Evolutionary conservation across 345 rosid species (phyloP), one percentile per base, ranked within the genome.

Genomic region (Rhodamnia argentea): DNA sequence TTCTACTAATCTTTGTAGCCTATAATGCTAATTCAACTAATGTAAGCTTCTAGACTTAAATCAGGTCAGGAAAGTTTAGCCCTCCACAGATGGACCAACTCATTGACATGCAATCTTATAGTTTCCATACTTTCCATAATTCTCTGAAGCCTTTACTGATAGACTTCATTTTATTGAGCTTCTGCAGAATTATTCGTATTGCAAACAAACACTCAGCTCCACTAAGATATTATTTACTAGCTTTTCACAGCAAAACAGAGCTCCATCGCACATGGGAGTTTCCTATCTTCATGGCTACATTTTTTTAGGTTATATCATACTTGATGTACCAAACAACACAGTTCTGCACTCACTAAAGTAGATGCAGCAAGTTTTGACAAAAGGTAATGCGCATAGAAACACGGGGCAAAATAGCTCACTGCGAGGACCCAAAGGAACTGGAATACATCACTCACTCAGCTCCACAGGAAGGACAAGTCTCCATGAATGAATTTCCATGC

Each of bases 401-500:
- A 70, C 23, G 9, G 9, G 47, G 47, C 24, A 70, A 70, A 37
- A 70, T 11, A 70, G 13, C 81, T 32, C 26, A 70, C 14, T 70
- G 81, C 1, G 24, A 70, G 44, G 81, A 18, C 13, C 81, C 81
- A 37, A 70, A 20, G 47, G 47, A 70, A 70, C 81, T 70, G 47
- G 26, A 70, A 70, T 18, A 70, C 13, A 86, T 56, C 32, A 83
- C 96, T 93, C 94, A 97, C 99, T 96, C 98, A 4, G 88, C 91
- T 85, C 94, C 92, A 90, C 99, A 97, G 26, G 96, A 92, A 87
- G 94, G 92, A 84, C 99, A 97, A 88, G 89, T 87, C 89, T 97
- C 99, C 99, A 96, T 93, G 90, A 97, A 97, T 86, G 98, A 96
- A 86, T 97, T 92, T 85, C 99, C 99, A 87, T 97, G 99, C 89